A percentile compares a stretch with the other conserved stretches of the same genome.
These are phyloP conservation scores for Cyberlindnera mrakii DNA, from an alignment of 805 yeast species.

Conservation along the genomic window DNA sequence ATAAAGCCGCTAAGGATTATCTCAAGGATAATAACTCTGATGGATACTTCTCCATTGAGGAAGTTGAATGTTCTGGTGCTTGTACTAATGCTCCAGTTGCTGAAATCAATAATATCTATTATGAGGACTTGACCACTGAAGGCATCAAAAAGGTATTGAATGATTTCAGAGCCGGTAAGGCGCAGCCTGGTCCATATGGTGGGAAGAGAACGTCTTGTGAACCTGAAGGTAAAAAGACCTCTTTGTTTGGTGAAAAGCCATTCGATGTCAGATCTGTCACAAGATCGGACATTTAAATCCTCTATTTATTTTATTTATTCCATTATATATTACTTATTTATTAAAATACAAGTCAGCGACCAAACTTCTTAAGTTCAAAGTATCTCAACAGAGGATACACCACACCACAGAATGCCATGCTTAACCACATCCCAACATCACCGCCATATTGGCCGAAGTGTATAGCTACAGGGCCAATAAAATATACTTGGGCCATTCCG, in stretches of 20 bases:
- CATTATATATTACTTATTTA: not conserved
- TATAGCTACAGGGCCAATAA: constrained; percentile 71
- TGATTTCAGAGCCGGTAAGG: constrained; percentile 56
- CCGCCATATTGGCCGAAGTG: constrained; percentile 55
- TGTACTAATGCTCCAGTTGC: constrained; percentile 90
- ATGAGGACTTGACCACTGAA: constrained; percentile 74
- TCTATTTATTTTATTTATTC: constrained; percentile 2
- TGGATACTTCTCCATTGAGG: constrained; percentile 72
- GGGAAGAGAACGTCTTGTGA: constrained; percentile 65
- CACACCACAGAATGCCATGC: constrained; percentile 64
- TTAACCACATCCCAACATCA: constrained; percentile 77
- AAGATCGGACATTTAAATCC: constrained; percentile 54
- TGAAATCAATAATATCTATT: constrained; percentile 76
- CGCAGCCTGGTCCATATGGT: constrained; percentile 63
- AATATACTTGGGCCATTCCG: constrained; percentile 86
- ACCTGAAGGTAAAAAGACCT: constrained; percentile 66
- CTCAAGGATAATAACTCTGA: constrained; percentile 68
- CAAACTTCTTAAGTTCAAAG: constrained; percentile 53
- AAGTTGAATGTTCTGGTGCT: constrained; percentile 89
- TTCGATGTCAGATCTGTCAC: constrained; percentile 64
- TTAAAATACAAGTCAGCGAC: constrained; percentile 27
- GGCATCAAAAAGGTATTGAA: constrained; percentile 55
- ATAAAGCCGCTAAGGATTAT: constrained; percentile 58
- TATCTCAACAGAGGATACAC: constrained; percentile 60
- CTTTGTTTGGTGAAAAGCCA: constrained; percentile 55